Evolutionary conservation across 2,329 filamentous ascomycete genomes (phyloP).

Genomic region (Colletotrichum sp.): DNA sequence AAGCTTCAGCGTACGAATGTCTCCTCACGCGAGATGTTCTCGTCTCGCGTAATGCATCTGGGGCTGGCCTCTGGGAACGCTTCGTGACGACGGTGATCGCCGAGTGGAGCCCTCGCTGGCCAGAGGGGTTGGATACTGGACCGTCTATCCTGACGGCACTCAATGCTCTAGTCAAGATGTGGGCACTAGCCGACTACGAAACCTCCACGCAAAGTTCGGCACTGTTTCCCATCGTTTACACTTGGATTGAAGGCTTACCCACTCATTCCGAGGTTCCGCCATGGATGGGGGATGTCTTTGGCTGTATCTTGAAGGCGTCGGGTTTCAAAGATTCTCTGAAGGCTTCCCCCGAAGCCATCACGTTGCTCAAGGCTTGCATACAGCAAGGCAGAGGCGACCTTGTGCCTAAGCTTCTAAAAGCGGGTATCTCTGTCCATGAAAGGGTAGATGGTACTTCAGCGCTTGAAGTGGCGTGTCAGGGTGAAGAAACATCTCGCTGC

Average conservation of each 20-base stretch:
- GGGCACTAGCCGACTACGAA: neutral
- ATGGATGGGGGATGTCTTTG: neutral
- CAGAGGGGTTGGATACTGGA: neutral
- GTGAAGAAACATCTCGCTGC: neutral
- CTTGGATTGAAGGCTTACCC: neutral
- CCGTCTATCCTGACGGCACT: neutral
- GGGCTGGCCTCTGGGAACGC: constrained; percentile 9
- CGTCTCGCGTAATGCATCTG: neutral
- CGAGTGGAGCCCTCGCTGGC: neutral
- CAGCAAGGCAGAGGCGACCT: neutral
- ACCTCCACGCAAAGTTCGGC: neutral
- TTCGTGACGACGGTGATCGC: neutral
- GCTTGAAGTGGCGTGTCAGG: neutral
- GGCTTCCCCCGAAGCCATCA: neutral
- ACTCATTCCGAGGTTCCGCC: neutral
- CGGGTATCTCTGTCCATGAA: neutral
- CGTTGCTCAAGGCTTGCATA: neutral
- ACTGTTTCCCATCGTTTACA: neutral
- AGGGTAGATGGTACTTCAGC: neutral
- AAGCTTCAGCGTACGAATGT: neutral
- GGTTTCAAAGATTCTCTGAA: neutral
- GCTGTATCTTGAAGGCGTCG: neutral
- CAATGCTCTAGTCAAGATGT: neutral
- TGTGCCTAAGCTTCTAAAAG: neutral
- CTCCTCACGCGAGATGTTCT: neutral